Evolutionary conservation across 129 eudicot genomes (phyloP).

Genomic region (Helichrysum umbraculigerum): DNA sequence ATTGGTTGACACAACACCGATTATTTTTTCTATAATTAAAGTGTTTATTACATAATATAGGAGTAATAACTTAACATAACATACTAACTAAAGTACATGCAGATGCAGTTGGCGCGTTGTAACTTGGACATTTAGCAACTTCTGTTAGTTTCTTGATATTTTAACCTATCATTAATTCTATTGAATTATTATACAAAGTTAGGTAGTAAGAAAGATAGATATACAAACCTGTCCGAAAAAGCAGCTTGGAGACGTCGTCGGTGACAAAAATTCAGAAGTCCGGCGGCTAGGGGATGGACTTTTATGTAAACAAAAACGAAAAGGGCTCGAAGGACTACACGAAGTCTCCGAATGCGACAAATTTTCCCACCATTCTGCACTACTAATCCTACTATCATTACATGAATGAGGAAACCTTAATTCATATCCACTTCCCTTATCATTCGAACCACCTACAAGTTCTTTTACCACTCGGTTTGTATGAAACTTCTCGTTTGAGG

Average conservation of each 20-base stretch:
- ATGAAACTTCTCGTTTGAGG: background rate
- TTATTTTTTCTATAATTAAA: no score
- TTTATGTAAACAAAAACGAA: conserved; percentile 50
- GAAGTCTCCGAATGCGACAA: conserved; percentile 51
- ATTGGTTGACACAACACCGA: background rate
- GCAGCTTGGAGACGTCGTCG: conserved; percentile 50
- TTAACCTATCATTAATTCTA: no score
- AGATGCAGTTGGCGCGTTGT: no score
- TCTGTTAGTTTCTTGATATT: no score
- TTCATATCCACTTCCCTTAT: background rate
- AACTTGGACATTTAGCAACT: no score
- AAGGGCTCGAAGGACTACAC: conserved; percentile 60
- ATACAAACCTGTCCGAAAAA: no score
- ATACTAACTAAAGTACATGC: no score
- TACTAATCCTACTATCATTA: conserved; percentile 40
- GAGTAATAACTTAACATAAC: no score
- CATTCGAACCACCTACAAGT: background rate
- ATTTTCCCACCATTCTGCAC: conserved; percentile 46
- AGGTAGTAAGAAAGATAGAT: no score
- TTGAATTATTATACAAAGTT: no score
- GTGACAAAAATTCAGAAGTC: conserved; percentile 49
- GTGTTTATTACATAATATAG: no score
- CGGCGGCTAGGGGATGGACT: conserved; percentile 42
- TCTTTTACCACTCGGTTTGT: no score
- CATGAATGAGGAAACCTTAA: conserved; percentile 33